Evolutionary conservation across 2,329 filamentous ascomycete species (phyloP).

Genomic region (Fusarium torreyae): DNA sequence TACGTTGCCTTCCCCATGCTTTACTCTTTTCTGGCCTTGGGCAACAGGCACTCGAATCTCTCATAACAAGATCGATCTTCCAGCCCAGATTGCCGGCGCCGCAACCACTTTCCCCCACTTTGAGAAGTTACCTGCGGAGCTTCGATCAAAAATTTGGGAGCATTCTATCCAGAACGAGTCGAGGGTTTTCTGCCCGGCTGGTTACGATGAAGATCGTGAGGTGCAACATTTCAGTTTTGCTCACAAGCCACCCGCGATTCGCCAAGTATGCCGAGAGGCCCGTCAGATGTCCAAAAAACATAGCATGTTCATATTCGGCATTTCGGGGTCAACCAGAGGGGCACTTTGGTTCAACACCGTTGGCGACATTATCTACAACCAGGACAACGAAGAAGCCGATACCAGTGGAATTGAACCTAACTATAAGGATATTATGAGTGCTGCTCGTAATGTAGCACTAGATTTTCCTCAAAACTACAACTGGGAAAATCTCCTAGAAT

Average conservation of each 20-base stretch:
- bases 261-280: conserved; percentile 11
- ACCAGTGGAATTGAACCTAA: too few relatives aligned
- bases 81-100: not conserved
- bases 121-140: not conserved
- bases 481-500: too few relatives aligned
- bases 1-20: not conserved
- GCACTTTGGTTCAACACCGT: conserved; percentile 10
- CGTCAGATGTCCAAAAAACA: not conserved
- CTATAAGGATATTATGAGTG: not conserved
- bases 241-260: conserved; percentile 4
- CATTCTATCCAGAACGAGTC: not conserved
- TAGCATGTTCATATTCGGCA: not conserved
- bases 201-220: too few relatives aligned
- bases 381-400: too few relatives aligned
- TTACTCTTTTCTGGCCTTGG: not conserved
- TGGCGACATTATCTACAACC: conserved; percentile 1
- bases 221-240: not conserved
- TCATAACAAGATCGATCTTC: not conserved
- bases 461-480: too few relatives aligned
- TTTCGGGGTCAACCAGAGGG: accelerated
- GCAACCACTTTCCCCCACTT: conserved; percentile 1
- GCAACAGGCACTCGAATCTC: not conserved
- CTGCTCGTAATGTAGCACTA: not conserved
- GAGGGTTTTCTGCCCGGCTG: conserved; percentile 4
- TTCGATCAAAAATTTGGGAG: not conserved